Evolutionary conservation across 441 rosid species (phyloP), one percentile per base, ranked within the genome.

Genomic region (Brassica hybrid): DNA sequence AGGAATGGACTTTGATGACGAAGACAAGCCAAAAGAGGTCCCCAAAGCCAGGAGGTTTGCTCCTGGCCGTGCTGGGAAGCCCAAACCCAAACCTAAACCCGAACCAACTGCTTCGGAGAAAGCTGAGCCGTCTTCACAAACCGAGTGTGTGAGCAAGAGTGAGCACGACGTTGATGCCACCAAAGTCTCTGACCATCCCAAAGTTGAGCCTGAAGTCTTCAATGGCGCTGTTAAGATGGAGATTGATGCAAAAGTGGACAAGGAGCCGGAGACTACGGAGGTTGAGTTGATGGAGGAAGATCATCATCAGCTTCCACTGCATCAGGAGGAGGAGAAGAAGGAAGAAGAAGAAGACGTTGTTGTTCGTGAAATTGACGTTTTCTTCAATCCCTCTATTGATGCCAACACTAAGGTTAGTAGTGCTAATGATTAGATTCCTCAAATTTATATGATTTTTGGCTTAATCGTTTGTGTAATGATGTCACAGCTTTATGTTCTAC

Each of bases 361-460:
- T 83, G 97, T 94, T 85, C 94, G 97, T 3, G 97, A 91, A 83
- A 90, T 94, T 25, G 97, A 94, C 18, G 97, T 94, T 66, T 91
- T 73, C 85, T 85, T 87, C 52, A 88, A 85, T 60, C 96, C 97
- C 0, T 87, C 90, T 12, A 63, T 87, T 5, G 90, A 82, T 50
- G 52, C 84, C 12, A 71, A 83, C 13, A 80, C 94, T 74, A 80
- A 86, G n/a, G n/a, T n/a, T n/a, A n/a, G n/a, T n/a, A n/a, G n/a
- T n/a, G n/a, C n/a, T n/a, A n/a, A n/a, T n/a, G n/a, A n/a, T n/a
- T n/a, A n/a, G n/a, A n/a, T n/a, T n/a, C n/a, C n/a, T n/a, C n/a
- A n/a, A n/a, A n/a, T n/a, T n/a, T n/a, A n/a, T n/a, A n/a, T n/a
- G n/a, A n/a, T n/a, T n/a, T n/a, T n/a, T n/a, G n/a, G n/a, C n/a